phyloP scores from a whole-genome alignment of 2,329 filamentous ascomycete species.

The Cladosporium sp. region DNA sequence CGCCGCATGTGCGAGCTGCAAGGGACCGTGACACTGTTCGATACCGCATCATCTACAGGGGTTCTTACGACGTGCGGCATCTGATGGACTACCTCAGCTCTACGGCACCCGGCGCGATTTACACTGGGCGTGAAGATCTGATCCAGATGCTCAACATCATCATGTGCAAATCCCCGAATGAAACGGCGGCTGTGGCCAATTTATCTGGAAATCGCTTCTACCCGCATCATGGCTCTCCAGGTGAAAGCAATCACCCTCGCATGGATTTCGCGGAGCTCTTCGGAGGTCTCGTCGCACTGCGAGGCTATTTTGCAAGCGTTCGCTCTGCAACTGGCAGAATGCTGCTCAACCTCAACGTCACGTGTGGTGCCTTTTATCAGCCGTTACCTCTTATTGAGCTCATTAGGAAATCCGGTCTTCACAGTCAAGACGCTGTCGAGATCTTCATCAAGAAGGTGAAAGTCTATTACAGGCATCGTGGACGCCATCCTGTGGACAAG shows the following conservation, averaged over 20 bases:
- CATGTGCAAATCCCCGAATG: conserved; percentile 46
- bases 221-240: conserved; percentile 29
- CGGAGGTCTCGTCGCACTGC: conserved; percentile 51
- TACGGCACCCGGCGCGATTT: conserved; percentile 31
- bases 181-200: conserved; percentile 36
- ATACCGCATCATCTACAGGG: conserved; percentile 33
- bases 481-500: conserved; percentile 15
- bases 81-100: conserved; percentile 43
- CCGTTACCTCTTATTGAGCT: conserved; percentile 27
- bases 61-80: conserved; percentile 34
- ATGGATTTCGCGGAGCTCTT: conserved; percentile 40
- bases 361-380: conserved; percentile 55
- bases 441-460: conserved; percentile 27
- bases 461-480: conserved; percentile 21
- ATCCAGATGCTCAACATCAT: conserved; percentile 57
- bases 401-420: conserved; percentile 29
- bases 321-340: conserved; percentile 55
- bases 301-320: conserved; percentile 60
- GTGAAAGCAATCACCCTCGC: conserved; percentile 16
- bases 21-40: conserved; percentile 31
- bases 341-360: conserved; percentile 60
- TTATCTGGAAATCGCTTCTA: conserved; percentile 54
- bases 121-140: conserved; percentile 45
- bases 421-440: conserved; percentile 20
- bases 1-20: conserved; percentile 18